Base-by-base conservation (phyloP, 257 asterid species). In the Solanum chilense region DNA sequence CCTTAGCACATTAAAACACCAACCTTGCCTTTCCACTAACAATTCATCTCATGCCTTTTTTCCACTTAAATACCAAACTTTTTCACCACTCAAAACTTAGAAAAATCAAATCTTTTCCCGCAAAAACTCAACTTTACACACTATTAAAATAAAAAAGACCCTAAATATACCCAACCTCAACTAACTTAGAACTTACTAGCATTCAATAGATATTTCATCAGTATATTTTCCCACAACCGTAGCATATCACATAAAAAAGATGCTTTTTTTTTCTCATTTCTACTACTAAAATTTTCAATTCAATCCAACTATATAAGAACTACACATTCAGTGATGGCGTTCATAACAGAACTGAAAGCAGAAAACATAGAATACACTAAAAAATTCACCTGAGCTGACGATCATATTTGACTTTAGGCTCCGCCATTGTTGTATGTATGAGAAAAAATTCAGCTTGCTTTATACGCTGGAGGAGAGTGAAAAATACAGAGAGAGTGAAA, bases 301-400 rank as follows among this genome's bases (percentile, higher is more conserved):
- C 7, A 75, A 0, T 23, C 56, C 82, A 75, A 75, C 20, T 20
- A 75, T 39, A 2, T 12, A 75, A 41, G 21, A 75, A 56, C 82
- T 75, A 35, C 62, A 84, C 31, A 56, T 39, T n/a, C 64, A 18
- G 44, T 27, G 25, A 18, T 85, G 39, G 35, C 2, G 68, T 16
- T 12, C 60, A 12, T 9, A 73, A 85, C 11, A 56, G 64, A 56
- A 56, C n/a, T 56, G n/a, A 49, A 29, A 77, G 4, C 3, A 73
- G 27, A 86, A 64, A 15, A 7, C n/a, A 27, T 56, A 56, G n/a
- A 18, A 10, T 56, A 56, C 20, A 56, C 64, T 56, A 9, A 56
- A 56, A 42, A 52, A 52, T 35, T 86, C 89, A 95, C 98, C 99
- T 95, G 93, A 97, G 98, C 90, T 95, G 99, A 76, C 99, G 99